Percentiles rank a stretch among this genome's conserved stretches.
Evolutionary conservation across 2,329 filamentous ascomycete genomes (phyloP).

Genomic region (Sarocladiaceae sp.): DNA sequence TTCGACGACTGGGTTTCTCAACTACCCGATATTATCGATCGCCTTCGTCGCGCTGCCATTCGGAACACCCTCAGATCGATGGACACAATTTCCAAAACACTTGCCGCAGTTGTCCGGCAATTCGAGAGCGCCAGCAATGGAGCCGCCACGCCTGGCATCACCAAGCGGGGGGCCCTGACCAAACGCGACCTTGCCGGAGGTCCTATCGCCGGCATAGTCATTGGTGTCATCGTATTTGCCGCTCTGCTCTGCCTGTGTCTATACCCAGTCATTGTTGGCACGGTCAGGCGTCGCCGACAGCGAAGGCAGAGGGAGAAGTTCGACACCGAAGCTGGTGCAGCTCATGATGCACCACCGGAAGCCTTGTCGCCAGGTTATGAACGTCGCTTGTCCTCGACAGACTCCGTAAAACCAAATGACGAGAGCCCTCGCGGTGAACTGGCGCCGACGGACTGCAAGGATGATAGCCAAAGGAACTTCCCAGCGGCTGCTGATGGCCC

Average conservation of each 20-base stretch:
- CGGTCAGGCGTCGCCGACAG: constrained; percentile 18
- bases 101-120: constrained; percentile 1
- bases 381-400: constrained; percentile 31
- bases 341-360: constrained; percentile 10
- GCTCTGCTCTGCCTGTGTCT: constrained; percentile 31
- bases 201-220: constrained; percentile 31
- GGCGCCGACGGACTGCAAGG: constrained; percentile 4
- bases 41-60: neutral
- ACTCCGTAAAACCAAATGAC: constrained; percentile 28
- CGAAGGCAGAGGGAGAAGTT: constrained; percentile 13
- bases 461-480: neutral
- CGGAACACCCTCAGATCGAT: neutral
- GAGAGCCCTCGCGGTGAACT: constrained; percentile 16
- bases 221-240: constrained; percentile 30
- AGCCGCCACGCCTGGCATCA: constrained; percentile 16
- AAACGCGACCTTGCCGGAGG: constrained; percentile 28
- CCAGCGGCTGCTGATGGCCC: neutral
- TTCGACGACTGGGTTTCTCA: neutral
- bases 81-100: neutral
- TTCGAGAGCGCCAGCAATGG: neutral
- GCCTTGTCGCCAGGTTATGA: constrained; percentile 10
- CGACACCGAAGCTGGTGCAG: constrained; percentile 27
- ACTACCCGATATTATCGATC: neutral
- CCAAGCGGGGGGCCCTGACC: constrained; percentile 15
- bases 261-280: constrained; percentile 31